Evolutionary conservation across 1,139 yeast species (phyloP), one percentile per base, ranked within the genome.

Genomic region (Suhomyces atakaporum): DNA sequence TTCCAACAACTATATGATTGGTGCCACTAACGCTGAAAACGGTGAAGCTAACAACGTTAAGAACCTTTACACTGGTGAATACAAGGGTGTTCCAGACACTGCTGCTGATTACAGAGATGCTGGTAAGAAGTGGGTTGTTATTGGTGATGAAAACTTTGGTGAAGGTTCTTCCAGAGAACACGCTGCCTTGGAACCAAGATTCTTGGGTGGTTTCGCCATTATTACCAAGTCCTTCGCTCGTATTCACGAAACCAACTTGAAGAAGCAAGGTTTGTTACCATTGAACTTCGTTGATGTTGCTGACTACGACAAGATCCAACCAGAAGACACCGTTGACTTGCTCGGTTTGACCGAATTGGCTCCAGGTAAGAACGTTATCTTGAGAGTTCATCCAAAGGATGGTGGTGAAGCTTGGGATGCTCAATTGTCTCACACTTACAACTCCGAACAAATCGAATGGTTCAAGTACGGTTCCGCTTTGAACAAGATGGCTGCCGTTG

Each of bases 81-180:
- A 82, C 78, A 80, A 74, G 62, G 95, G 96, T 74, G 96, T 92
- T 60, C 97, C 97, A 74, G 95, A 88, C 66, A 86, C 94, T 57
- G 97, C 95, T 58, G 84, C 79, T 65, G 86, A 81, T 64, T 92
- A 89, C 90, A 87, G 97, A 77, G 96, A 88, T 65, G 70, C 81
- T 54, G 95, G 95, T 60, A 74, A 82, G 64, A 80, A 75, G 62
- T 92, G 98, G 98, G 97, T 90, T 70, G 98, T 92, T 51, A 81
- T 92, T 64, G 98, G 97, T 75, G 98, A 89, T 67, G 97, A 92
- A 73, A 92, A 92, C 79, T 87, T 89, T 61, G 98, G 98, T 79
- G 98, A 92, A 77, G 98, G 98, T 76, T 92, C 98, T 45, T 90
- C 97, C 58, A 89, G 98, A 82, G 98, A 92, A 76, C 98, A 92